Evolutionary conservation across 2,329 filamentous ascomycete species (phyloP), one percentile per base, ranked within the genome.

Genomic region (Fusarium begoniae): DNA sequence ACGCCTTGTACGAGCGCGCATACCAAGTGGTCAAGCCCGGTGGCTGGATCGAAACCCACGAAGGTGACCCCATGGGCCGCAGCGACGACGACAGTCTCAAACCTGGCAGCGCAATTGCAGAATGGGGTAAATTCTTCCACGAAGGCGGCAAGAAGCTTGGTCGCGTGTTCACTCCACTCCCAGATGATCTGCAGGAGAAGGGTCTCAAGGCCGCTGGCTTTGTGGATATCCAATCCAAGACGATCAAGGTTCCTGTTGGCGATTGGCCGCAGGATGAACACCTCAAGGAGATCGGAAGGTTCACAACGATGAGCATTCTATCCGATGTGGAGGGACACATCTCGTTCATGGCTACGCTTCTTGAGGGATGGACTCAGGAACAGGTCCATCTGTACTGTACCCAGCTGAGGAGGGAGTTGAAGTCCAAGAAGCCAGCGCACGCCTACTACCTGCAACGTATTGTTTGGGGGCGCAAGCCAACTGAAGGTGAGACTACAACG

Each of bases 21-120:
- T 89, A 82, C 76, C 83, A 84, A 63, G 85, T 88, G 47, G 82
- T 90, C 24, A 87, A 86, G 71, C 89, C 90, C 0, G 90, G 90
- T 15, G 90, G 87, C 13, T 83, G 80, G 74, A 54, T 84, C n/a
- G 80, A 84, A 66, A 70, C 79, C 38, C 69, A 80, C 14, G 80
- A 82, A 53, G 78, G 78, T 5, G 77, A 78, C 3, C 74, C 78
- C 6, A 70, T 67, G 55, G 70, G 65, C 32, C 26, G 50, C 6
- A 80, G 81, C 55, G 80, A 83, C 47, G 81, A 83, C 32, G 77
- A 70, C 5, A 76, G 77, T 15, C 72, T 83, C 7, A 76, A 75
- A 14, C 54, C 71, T 7, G 76, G 77, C 4, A 81, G 77, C 9
- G 75, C 77, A 9, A 71, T 77, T 58, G 63, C 69, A 1, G 69